Base-by-base conservation (phyloP, 495 filamentous ascomycete species). In the Antarctomyces pellizariae region DNA sequence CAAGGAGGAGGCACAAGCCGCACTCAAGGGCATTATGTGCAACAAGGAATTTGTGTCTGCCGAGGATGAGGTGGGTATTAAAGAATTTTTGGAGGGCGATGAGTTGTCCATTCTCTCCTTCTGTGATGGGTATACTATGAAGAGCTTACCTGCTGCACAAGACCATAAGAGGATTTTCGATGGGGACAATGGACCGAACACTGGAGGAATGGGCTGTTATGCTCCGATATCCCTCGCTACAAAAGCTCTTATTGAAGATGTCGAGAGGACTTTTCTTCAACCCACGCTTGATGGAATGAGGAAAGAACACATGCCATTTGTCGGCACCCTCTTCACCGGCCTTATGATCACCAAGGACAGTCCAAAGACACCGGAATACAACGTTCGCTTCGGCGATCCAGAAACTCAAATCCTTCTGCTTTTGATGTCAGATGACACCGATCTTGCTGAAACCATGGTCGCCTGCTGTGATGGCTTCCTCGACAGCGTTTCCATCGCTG, bases 161-260 rank as follows among this genome's bases (percentile, higher is more conserved):
- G 84, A 95, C 45, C 84, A 95, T 53, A 93, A 95, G 58, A 64
- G 74, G 21, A 74, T 89, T 30, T 72, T 70, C 29, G 84, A 95
- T 40, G 76, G 75, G 24, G 84, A 93, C 38, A 59, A 64, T 17
- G 84, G 83, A 5, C 73, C 78, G 10, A 95, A 92, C 52, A 95
- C 84, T 3, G 84, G 84, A 22, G 84, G 84, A 7, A 93, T 95
- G 84, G 84, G 84, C 27, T 84, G 77, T 50, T 95, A 95, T 48
- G 78, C 79, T 18, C 79, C 79, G 9, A 86, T 79, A 0, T 67
- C 63, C 29, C 71, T 90, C 36, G 75, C 73, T 6, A 68, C 75
- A 0, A 59, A 67, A 27, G 59, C 64, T 17, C 53, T 80, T 7
- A 48, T 89, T 12, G 69, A 70, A 15, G 62, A 74, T 37, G 65